These are phyloP conservation scores for Amphirosellinia nigrospora DNA, from an alignment of 495 filamentous ascomycete species.

Conservation along the genomic window DNA sequence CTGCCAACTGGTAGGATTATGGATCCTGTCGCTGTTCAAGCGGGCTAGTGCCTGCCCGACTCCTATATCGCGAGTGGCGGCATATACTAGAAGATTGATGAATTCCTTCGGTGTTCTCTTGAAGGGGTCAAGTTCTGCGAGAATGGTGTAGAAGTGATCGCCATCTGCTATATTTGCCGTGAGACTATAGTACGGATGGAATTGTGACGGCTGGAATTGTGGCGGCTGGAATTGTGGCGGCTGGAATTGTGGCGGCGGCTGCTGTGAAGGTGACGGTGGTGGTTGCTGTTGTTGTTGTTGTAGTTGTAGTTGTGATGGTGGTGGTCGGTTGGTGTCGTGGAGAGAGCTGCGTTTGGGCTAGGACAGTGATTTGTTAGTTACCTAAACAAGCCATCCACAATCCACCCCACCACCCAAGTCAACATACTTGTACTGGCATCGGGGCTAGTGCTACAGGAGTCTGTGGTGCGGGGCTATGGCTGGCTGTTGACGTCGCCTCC, in stretches of 20 bases:
- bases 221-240: neutral
- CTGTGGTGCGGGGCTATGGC: neutral
- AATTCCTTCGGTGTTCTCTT: constrained; percentile 14
- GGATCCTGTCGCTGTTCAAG: constrained; percentile 13
- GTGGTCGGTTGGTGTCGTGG: no score
- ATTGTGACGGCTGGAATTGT: neutral
- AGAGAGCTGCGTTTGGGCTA: constrained; percentile 2
- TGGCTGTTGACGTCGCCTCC: neutral
- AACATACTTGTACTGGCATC: neutral
- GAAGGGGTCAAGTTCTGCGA: constrained; percentile 17
- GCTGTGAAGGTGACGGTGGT: neutral
- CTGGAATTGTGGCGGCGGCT: neutral
- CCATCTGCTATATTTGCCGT: neutral
- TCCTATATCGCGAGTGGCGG: constrained; percentile 3
- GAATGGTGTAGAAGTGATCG: constrained; percentile 18
- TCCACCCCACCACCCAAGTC: neutral
- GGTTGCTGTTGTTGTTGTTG: constrained; percentile 4
- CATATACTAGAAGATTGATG: constrained; percentile 11
- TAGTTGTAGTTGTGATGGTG: no score
- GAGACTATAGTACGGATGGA: constrained; percentile 11
- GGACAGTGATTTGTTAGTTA: neutral
- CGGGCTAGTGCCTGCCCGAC: neutral
- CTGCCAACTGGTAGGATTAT: constrained; percentile 7
- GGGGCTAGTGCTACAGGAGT: neutral
- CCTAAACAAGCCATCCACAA: neutral